phyloP scores from a whole-genome alignment of 2,329 filamentous ascomycete species.

The Penicillium olsonii region DNA sequence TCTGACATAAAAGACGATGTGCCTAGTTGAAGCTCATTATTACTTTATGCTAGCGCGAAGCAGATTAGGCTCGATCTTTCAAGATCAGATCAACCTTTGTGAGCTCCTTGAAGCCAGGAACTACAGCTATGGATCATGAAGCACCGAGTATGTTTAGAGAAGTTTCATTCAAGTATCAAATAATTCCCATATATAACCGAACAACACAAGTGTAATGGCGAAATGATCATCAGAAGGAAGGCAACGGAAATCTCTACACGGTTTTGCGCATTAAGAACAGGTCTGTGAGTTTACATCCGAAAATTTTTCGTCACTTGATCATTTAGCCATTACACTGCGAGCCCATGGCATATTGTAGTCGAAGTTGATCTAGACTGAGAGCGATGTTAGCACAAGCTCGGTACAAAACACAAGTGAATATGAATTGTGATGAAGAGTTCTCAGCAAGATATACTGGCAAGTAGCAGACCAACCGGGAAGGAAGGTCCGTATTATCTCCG shows the following conservation, averaged over 20 bases:
- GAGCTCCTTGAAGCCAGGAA: no score
- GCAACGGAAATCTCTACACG: slow-evolving; percentile 99
- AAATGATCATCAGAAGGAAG: slow-evolving; percentile 88
- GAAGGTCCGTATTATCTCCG: slow-evolving; percentile 63
- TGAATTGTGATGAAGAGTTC: slow-evolving; percentile 24
- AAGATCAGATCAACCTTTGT: no score
- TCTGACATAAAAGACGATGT: no score
- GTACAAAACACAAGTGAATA: slow-evolving; percentile 2
- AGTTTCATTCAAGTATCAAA: slow-evolving; percentile 8
- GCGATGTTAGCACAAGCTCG: slow-evolving; percentile 5
- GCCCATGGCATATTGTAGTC: background rate
- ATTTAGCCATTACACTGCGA: slow-evolving; percentile 17
- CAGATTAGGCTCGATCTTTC: no score
- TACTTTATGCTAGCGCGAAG: no score
- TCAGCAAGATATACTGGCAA: slow-evolving; percentile 73
- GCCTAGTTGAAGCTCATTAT: no score
- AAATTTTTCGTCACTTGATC: slow-evolving; percentile 76
- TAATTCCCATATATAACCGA: slow-evolving; percentile 17
- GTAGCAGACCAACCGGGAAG: slow-evolving; percentile 67
- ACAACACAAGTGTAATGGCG: slow-evolving; percentile 10
- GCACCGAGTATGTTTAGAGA: background rate
- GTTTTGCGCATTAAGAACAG: slow-evolving; percentile 89
- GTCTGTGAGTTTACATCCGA: slow-evolving; percentile 88
- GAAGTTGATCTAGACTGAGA: background rate
- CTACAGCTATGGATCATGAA: no score